Evolutionary conservation across 2,329 filamentous ascomycete species (phyloP), one percentile per base, ranked within the genome.

Genomic region (Fusarium avenaceum): DNA sequence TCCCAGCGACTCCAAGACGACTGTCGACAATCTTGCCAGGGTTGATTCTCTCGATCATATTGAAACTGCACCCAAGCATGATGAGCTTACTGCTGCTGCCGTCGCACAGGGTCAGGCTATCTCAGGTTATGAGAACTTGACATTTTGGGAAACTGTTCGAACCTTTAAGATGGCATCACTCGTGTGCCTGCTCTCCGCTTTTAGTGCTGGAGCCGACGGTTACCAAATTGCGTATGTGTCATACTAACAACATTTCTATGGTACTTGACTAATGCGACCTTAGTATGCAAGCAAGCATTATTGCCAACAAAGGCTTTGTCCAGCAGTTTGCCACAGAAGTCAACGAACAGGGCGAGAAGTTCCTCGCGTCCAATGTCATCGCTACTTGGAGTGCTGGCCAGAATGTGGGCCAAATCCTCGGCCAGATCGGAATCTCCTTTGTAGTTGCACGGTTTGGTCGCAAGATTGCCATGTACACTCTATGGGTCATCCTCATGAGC

Each of bases 331-430:
- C 51, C 15, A 67, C 63, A 1, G 33, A 48, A 17, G 30, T 44
- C 9, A 66, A 58, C n/a, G 70, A 67, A 9, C 52, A 59, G 4
- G 76, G 76, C 6, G 59, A 74, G 22, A 73, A 66, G 10, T 75
- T 77, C 46, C 79, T 81, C 14, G 69, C 67, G 2, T 76, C 77
- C 0, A 75, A 75, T 40, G 77, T 80, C 33, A 71, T 80, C 26
- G 76, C 76, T 4, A 76, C 74, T 0, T 81, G 80, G 79, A 75
- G 79, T 33, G 77, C 78, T 13, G 78, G 81, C 39, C 78, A 79
- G 67, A 79, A 77, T 3, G 74, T 79, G 2, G 80, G 80, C 22
- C 80, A 82, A 56, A 76, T 79, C 7, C 65, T 82, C 46, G 80
- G 79, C 20, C 80, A 80, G 67, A 72, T 76, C 13, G 71, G 66